Conservation (phyloP, 805 yeast species). For the Kregervanrija delftensis region DNA sequence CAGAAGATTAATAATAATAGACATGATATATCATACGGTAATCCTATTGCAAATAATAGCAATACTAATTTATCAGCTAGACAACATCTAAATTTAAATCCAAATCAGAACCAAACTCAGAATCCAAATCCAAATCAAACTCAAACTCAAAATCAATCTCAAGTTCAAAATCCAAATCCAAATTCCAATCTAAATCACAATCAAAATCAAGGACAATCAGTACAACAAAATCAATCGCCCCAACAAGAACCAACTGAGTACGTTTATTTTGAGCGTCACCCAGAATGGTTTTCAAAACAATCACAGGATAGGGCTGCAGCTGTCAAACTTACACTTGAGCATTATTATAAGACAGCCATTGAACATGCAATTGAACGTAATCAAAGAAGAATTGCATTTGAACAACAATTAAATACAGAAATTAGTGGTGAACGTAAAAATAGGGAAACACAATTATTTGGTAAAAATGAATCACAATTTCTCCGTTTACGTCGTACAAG, state of each 20-base stretch:
- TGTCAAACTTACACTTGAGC: slow-evolving; percentile 73
- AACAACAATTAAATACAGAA: slow-evolving; percentile 60
- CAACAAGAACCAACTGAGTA: slow-evolving; percentile 32
- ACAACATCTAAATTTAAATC: no score
- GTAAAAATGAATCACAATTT: slow-evolving; percentile 83
- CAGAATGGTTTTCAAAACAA: slow-evolving; percentile 63
- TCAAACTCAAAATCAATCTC: no score
- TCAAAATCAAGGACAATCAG: slow-evolving; percentile 7
- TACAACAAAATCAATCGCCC: slow-evolving; percentile 13
- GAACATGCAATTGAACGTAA: slow-evolving; percentile 92
- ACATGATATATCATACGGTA: slow-evolving; percentile 12
- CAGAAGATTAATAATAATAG: slow-evolving; percentile 10
- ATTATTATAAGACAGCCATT: slow-evolving; percentile 78
- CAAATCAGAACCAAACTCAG: no score
- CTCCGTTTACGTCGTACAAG: slow-evolving; percentile 80
- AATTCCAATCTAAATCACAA: no score
- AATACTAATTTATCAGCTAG: slow-evolving; percentile 16
- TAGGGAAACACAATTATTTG: slow-evolving; percentile 74
- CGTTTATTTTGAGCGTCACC: slow-evolving; percentile 75
- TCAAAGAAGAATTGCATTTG: slow-evolving; percentile 83
- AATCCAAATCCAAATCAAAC: no score
- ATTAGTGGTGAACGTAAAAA: slow-evolving; percentile 81
- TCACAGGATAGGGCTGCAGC: slow-evolving; percentile 83
- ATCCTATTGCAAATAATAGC: slow-evolving; percentile 22
- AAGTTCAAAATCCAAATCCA: no score